Evolutionary conservation across 2,329 filamentous ascomycete genomes (phyloP), one percentile per base, ranked within the genome.

Genomic region (Nigrograna mackinnonii): DNA sequence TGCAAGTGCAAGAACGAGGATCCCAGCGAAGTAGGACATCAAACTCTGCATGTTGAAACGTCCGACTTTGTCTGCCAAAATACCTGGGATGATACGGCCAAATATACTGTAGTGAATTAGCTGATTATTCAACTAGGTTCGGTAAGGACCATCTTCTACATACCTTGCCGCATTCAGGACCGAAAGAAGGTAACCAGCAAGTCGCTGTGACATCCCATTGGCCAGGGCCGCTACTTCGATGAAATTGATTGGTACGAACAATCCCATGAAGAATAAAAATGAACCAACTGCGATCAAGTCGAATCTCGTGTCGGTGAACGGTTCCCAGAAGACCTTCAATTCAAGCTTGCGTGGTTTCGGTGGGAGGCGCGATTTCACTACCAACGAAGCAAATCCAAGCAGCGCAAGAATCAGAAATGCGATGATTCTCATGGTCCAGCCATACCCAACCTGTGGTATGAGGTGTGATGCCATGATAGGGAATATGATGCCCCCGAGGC

Each of bases 331-430:
- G 34, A 50, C 52, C 3, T 35, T 57, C 22, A 63, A 43, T 22
- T 47, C 32, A 33, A 73, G 69, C 4, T 57, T 45, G 17, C 65
- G 64, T 9, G 58, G 59, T 22, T 46, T 59, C 2, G 74, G 75
- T 7, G 72, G 67, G 2, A 80, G 62, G 21, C 76, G 73, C 11
- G 79, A 79, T 40, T 69, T 75, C 33, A 84, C 66, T 0, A 79
- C 79, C 1, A 79, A 55, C 20, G 72, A 70, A 24, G 79, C 76
- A 46, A 86, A 70, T 22, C 76, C 63, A 46, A 80, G 72, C 45
- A 81, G 67, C 41, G 72, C 76, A 46, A 88, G 75, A 48, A 87
- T 83, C 36, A 86, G 67, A 43, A 87, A 82, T 12, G 80, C 53
- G 38, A 68, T 71, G 70, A 0, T 78, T 67, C 83, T 80, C 85